Evolutionary conservation across 805 yeast species (phyloP), one percentile per base, ranked within the genome.

Genomic region (Starmerella bombicola): DNA sequence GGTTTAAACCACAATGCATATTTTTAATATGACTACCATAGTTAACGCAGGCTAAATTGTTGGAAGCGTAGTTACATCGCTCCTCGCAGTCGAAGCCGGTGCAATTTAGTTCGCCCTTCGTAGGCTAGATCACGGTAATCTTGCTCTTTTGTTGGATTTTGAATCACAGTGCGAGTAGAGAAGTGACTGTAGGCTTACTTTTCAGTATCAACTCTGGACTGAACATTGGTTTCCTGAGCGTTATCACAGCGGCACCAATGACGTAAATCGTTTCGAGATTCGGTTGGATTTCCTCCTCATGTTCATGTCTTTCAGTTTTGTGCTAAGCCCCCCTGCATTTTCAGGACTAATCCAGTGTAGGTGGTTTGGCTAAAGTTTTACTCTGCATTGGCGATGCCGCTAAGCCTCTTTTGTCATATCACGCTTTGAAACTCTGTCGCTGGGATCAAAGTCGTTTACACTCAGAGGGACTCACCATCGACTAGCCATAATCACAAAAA

Each of bases 231-330:
- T 40, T 61, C 12, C 55, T 57, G 21, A 61, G 62, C 2, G 55
- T 61, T 1, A 45, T 58, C 26, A 48, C 58, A 3, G 59, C 63
- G 2, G 43, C 46, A 19, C 36, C 60, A 43, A 52, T 1, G 52
- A 58, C 30, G 33, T 55, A 26, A 44, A 48, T 9, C 37, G 51
- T 22, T 46, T 56, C 12, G 62, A 62, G 8, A 50, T 52, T 4
- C 46, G 62, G 5, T 79, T 82, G 82, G 81, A 81, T 2, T 43
- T 74, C 30, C 70, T 82, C 1, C 64, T 80, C 29, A 63, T 70
- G 6, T 51, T 67, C 10, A 75, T 78, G 30, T n/a, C 68, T 85
- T 0, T 66, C 71, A 50, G 74, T 70, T 2, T 40, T 50, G 18
- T 47, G 59, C 4, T 35, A 51, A 2, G 63, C 60, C 0, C 50